Conservation (phyloP, 768 basidiomycete genomes). For the Rhodocollybia butyracea region DNA sequence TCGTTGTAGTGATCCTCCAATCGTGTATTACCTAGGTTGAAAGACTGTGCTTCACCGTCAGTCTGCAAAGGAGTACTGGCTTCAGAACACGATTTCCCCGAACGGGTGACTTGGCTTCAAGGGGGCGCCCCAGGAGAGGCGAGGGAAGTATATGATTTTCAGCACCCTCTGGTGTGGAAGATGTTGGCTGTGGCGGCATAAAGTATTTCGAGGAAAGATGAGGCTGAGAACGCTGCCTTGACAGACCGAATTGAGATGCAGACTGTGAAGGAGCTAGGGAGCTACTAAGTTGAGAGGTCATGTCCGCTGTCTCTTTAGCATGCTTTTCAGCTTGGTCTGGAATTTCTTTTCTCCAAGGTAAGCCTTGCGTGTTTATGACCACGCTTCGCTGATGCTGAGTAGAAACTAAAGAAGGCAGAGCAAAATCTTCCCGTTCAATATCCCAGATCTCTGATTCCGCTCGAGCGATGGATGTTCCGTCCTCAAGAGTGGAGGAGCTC, state of each 20-base stretch:
- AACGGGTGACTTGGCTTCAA: not conserved
- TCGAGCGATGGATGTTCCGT: not conserved
- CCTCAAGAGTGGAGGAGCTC: not conserved
- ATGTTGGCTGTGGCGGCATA: not conserved
- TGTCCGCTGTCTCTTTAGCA: not conserved
- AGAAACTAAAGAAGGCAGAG: slow-evolving; percentile 19
- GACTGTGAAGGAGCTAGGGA: slow-evolving; percentile 49
- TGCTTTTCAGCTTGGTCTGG: not conserved
- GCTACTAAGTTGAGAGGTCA: slow-evolving; percentile 7
- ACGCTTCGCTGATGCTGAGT: slow-evolving; percentile 7
- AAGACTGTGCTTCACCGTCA: too few species aligned
- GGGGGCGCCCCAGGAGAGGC: not conserved
- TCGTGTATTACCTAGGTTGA: too few species aligned
- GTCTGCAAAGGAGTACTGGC: too few species aligned
- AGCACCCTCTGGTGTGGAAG: not conserved
- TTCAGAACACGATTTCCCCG: not conserved
- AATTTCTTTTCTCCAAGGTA: not conserved
- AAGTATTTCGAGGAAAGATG: slow-evolving; percentile 19
- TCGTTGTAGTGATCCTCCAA: too few species aligned
- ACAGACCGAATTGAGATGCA: slow-evolving; percentile 42
- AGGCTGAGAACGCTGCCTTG: not conserved
- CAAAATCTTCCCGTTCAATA: slow-evolving; percentile 41
- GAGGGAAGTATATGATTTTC: not conserved
- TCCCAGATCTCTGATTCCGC: slow-evolving; percentile 51
- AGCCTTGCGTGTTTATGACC: not conserved